A percentile compares a stretch with the other conserved stretches of the same genome.
Evolutionary conservation across 768 basidiomycete genomes (phyloP).

Genomic region (Boletus rex-veris): DNA sequence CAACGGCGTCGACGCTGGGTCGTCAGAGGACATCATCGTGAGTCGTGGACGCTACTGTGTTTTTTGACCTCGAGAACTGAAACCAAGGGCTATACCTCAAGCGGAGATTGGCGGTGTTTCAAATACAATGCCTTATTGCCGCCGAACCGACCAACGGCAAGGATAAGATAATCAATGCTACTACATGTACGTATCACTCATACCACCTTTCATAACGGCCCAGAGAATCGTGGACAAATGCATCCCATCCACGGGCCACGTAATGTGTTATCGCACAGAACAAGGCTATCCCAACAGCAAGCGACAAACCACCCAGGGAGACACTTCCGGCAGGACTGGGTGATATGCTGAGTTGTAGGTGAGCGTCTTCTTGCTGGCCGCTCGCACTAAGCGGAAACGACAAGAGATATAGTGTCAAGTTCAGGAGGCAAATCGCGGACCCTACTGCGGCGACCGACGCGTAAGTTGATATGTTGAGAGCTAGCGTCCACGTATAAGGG

Average conservation of each 20-base stretch:
- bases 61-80: not conserved
- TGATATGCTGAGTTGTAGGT: not conserved
- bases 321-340: constrained; percentile 5
- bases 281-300: not conserved
- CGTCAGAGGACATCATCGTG: constrained; percentile 35
- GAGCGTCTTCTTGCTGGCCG: not conserved
- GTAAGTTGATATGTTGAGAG: constrained; percentile 5
- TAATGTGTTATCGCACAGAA: not conserved
- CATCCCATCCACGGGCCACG: not conserved
- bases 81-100: not conserved
- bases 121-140: not conserved
- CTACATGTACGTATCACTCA: too few species aligned
- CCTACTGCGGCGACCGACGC: constrained; percentile 1
- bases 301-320: not conserved
- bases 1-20: constrained; percentile 25
- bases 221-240: too few species aligned
- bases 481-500: constrained; percentile 24
- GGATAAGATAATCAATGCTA: too few species aligned
- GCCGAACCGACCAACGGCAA: too few species aligned
- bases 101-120: constrained; percentile 9
- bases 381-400: not conserved
- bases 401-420: constrained; percentile 2
- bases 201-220: too few species aligned
- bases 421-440: constrained; percentile 6
- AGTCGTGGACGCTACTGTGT: constrained; percentile 1